These are phyloP conservation scores for Trametes pubescens DNA, from an alignment of 1,284 basidiomycete species.

Conservation along the genomic window DNA sequence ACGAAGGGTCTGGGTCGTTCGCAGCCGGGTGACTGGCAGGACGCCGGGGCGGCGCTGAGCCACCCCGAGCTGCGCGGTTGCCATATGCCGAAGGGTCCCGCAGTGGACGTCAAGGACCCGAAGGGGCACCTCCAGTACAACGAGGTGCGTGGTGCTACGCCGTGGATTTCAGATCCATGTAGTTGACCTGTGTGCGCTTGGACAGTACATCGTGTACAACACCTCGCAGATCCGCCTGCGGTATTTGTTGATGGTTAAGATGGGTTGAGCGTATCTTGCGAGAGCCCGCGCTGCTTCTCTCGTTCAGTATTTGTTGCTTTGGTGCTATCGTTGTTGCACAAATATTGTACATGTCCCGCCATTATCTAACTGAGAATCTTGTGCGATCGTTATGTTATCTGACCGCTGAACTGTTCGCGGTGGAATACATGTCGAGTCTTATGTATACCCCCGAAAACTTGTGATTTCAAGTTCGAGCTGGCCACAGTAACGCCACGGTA, in stretches of 20 bases:
- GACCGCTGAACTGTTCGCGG: too few species aligned
- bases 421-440: too few species aligned
- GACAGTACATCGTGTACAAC: conserved; percentile 50
- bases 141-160: conserved; percentile 49
- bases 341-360: background rate
- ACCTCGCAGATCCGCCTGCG: conserved; percentile 50
- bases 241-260: conserved; percentile 54
- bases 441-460: too few species aligned
- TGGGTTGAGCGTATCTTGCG: conserved; percentile 34
- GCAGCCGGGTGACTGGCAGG: conserved; percentile 66
- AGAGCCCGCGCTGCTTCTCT: background rate
- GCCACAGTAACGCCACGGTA: too few species aligned
- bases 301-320: background rate
- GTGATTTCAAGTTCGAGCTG: too few species aligned
- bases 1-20: conserved; percentile 63
- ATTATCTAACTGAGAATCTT: too few species aligned
- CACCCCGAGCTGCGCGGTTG: conserved; percentile 60
- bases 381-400: too few species aligned
- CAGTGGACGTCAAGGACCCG: conserved; percentile 44
- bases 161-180: background rate
- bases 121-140: conserved; percentile 56
- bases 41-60: conserved; percentile 61
- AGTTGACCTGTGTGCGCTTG: background rate
- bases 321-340: conserved; percentile 1
- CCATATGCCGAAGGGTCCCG: conserved; percentile 64